Evolutionary conservation across 495 filamentous ascomycete species (phyloP).

Genomic region (Trichoderma reesei): DNA sequence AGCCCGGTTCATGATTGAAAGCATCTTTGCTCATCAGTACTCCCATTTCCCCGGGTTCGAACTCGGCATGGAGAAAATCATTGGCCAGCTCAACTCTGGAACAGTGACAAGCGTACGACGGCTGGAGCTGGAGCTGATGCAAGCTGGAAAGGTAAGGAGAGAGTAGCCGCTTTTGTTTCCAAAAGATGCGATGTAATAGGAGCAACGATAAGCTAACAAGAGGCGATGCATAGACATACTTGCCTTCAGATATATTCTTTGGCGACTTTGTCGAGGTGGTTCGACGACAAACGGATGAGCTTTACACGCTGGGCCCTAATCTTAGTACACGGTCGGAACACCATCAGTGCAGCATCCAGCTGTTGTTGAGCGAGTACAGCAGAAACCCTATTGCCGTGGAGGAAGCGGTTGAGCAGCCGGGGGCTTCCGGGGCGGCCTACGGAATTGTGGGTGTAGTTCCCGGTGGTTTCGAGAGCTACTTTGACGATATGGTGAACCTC

Average conservation of each 20-base stretch:
- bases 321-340: conserved; percentile 24
- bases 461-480: background rate
- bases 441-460: background rate
- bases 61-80: conserved; percentile 20
- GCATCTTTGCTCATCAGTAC: conserved; percentile 19
- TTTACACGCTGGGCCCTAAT: conserved; percentile 26
- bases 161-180: background rate
- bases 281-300: conserved; percentile 26
- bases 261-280: conserved; percentile 25
- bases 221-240: conserved; percentile 18
- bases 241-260: conserved; percentile 23
- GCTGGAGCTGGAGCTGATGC: conserved; percentile 36
- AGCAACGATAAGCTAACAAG: background rate
- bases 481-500: background rate
- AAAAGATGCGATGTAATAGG: conserved; percentile 17
- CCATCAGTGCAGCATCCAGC: conserved; percentile 26
- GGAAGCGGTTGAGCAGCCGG: background rate
- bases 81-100: conserved; percentile 21
- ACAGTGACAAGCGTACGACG: conserved; percentile 28
- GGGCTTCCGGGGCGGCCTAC: background rate
- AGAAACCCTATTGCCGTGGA: background rate
- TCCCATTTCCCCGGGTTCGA: conserved; percentile 17
- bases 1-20: conserved; percentile 21
- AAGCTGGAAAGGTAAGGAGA: conserved; percentile 31
- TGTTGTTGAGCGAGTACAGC: conserved; percentile 19